Percentiles rank a stretch among this genome's conserved stretches.
phyloP scores from a whole-genome alignment of 2,329 filamentous ascomycete genomes.

The Falciphora oryzae region DNA sequence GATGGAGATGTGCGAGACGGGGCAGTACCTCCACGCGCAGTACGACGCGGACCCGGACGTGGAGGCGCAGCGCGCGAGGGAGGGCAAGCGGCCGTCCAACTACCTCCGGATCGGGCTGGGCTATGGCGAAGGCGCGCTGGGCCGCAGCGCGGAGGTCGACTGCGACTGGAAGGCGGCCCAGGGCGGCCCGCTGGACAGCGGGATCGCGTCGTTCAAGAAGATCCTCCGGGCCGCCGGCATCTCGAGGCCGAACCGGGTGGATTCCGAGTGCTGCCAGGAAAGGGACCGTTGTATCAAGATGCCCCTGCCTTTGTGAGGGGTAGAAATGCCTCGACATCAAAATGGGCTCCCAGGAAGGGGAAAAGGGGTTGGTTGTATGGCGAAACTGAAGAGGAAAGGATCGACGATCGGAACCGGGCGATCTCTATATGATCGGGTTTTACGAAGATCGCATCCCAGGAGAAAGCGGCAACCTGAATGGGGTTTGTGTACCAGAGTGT shows the following conservation, averaged over 20 bases:
- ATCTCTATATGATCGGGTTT: neutral
- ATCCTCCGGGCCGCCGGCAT: neutral
- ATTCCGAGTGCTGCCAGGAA: neutral
- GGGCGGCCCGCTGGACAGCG: neutral
- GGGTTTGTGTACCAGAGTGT: no score
- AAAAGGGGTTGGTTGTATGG: neutral
- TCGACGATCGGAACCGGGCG: neutral
- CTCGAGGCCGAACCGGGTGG: neutral
- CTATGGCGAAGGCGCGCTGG: neutral
- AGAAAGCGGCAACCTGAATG: no score
- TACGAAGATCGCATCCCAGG: neutral
- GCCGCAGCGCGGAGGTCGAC: neutral
- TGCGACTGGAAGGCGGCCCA: neutral
- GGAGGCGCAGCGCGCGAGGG: neutral
- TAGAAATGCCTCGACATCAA: neutral
- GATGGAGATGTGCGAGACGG: neutral
- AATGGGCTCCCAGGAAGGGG: neutral
- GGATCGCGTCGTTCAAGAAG: neutral
- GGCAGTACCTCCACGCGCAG: neutral
- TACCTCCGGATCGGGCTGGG: neutral
- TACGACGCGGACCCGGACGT: neutral
- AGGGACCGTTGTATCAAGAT: neutral
- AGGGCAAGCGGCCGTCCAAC: neutral
- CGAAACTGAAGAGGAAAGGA: neutral
- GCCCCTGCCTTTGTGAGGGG: neutral